A percentile compares a stretch with the other conserved stretches of the same genome.
These are phyloP conservation scores for Gastrodia elata DNA, from an alignment of 106 monocot species.

Conservation along the genomic window DNA sequence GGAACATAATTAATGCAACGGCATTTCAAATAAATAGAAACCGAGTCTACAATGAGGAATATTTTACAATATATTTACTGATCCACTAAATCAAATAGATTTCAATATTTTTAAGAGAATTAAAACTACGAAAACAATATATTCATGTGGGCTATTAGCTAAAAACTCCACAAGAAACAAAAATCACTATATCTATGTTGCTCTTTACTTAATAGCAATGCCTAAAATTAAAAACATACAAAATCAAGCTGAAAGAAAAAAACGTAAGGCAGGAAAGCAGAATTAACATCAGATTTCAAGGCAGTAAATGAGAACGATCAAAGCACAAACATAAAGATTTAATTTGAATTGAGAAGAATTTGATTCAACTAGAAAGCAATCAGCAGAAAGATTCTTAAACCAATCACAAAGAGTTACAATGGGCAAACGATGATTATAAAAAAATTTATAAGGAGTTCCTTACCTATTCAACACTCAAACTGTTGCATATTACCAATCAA, in stretches of 20 bases:
- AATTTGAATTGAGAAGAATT: background rate
- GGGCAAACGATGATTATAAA: background rate
- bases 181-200: background rate
- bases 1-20: background rate
- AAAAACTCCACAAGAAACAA: background rate
- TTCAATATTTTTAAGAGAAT: background rate
- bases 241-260: background rate
- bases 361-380: background rate
- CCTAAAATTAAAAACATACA: background rate
- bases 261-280: background rate
- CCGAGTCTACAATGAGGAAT: background rate
- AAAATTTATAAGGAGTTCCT: too few species aligned
- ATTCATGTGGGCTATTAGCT: background rate
- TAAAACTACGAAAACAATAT: conserved; percentile 2
- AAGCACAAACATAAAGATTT: background rate
- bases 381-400: background rate
- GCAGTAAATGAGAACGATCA: background rate
- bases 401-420: background rate
- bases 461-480: too few species aligned
- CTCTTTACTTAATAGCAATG: background rate
- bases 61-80: background rate
- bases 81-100: background rate
- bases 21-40: conserved; percentile 2
- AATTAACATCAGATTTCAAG: background rate
- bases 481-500: too few species aligned